phyloP scores from a whole-genome alignment of 257 asterid species.

The Orobanche coerulescens region DNA sequence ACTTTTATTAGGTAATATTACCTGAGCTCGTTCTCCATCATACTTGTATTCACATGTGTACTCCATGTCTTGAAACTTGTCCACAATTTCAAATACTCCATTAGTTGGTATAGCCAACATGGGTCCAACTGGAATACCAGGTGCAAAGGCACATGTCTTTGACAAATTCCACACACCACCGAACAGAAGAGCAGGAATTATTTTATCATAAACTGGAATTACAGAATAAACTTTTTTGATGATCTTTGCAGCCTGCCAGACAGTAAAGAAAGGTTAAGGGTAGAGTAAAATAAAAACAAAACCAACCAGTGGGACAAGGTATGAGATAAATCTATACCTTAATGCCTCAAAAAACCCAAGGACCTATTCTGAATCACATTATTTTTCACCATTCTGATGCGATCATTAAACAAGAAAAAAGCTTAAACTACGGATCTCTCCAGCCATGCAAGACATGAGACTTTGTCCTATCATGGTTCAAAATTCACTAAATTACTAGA shows the following conservation, averaged over 20 bases:
- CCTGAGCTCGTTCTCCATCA: constrained; percentile 99
- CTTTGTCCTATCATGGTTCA: not conserved
- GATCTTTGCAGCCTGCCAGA: constrained; percentile 75
- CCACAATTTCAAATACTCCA: constrained; percentile 90
- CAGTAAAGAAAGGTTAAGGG: constrained; percentile 18
- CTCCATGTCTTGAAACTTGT: constrained; percentile 82
- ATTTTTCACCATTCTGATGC: not conserved
- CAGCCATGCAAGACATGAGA: not conserved
- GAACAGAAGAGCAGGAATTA: constrained; percentile 77
- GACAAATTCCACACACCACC: constrained; percentile 91
- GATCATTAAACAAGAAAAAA: not conserved
- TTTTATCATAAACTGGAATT: constrained; percentile 77
- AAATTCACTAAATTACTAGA: not conserved
- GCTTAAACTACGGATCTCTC: not conserved
- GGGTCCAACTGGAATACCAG: constrained; percentile 94
- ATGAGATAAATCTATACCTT: constrained; percentile 10
- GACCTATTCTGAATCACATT: not conserved
- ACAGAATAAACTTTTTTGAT: constrained; percentile 89
- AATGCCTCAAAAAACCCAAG: constrained; percentile 10
- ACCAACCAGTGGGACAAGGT: constrained; percentile 3
- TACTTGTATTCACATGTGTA: constrained; percentile 97
- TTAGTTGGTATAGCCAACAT: constrained; percentile 97
- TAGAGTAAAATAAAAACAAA: not conserved
- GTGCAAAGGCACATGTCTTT: constrained; percentile 69
- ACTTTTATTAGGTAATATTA: no score